Conservation (phyloP, 1,139 yeast genomes). For the Zygoascus hellenicus region DNA sequence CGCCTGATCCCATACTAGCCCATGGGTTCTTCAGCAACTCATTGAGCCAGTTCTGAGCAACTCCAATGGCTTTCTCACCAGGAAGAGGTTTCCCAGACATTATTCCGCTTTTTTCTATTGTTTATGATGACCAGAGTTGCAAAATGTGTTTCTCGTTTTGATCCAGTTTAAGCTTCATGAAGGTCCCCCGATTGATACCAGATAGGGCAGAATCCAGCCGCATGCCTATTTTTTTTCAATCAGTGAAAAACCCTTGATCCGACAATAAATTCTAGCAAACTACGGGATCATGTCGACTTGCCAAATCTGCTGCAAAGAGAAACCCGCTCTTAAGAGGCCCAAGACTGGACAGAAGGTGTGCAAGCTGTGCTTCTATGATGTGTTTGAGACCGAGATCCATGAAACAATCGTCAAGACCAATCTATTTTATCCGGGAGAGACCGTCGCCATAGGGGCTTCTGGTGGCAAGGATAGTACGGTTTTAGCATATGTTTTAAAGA, state of each 20-base stretch:
- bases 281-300: constrained; percentile 37
- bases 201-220: too few relatives aligned
- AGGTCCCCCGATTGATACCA: too few relatives aligned
- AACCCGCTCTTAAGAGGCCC: constrained; percentile 88
- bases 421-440: constrained; percentile 74
- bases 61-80: background rate
- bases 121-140: too few relatives aligned
- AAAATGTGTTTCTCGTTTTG: too few relatives aligned
- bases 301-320: constrained; percentile 78
- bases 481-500: constrained; percentile 78
- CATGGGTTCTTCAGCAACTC: constrained; percentile 2
- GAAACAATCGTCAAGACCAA: constrained; percentile 69
- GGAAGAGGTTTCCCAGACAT: constrained; percentile 11
- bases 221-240: too few relatives aligned
- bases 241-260: too few relatives aligned
- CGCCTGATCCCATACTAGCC: constrained; percentile 20
- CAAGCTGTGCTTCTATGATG: constrained; percentile 80
- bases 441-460: constrained; percentile 94
- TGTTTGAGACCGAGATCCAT: constrained; percentile 94
- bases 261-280: too few relatives aligned
- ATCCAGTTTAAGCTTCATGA: too few relatives aligned
- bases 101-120: too few relatives aligned
- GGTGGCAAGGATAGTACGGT: constrained; percentile 99
- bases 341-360: constrained; percentile 90
- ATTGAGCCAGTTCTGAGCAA: constrained; percentile 9